phyloP scores from a whole-genome alignment of 192 early-diverging fungal genomes.

The Coemansia sp. region DNA sequence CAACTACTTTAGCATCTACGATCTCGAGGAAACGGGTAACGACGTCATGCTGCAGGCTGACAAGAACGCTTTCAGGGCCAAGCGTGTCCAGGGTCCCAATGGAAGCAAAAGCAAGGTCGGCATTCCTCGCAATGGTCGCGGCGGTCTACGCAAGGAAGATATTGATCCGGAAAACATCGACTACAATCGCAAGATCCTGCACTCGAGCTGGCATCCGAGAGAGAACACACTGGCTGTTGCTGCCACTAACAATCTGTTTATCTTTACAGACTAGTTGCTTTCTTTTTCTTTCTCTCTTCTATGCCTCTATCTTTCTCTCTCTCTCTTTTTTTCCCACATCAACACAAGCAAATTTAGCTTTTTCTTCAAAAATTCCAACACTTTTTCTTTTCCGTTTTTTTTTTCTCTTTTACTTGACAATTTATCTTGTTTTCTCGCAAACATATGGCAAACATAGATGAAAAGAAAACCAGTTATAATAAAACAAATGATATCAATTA shows the following conservation, averaged over 20 bases:
- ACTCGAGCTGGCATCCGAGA: constrained; percentile 97
- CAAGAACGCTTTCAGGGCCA: constrained; percentile 96
- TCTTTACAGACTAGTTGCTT: constrained; percentile 65
- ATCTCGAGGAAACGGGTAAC: constrained; percentile 75
- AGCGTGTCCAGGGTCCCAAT: constrained; percentile 70
- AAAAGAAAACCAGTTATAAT: no score
- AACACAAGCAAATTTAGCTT: not conserved
- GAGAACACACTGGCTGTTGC: constrained; percentile 98
- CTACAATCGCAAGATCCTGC: constrained; percentile 96
- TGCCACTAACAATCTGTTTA: constrained; percentile 99
- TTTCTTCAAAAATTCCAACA: not conserved
- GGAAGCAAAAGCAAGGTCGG: constrained; percentile 60
- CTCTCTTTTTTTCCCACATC: not conserved
- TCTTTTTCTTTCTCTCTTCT: not conserved
- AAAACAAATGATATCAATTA: no score
- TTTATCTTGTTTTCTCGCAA: not conserved
- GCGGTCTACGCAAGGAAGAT: constrained; percentile 68
- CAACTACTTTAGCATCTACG: constrained; percentile 98
- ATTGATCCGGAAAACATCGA: constrained; percentile 87
- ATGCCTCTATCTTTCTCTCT: constrained; percentile 6
- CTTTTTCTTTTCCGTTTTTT: constrained; percentile 1
- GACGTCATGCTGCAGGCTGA: constrained; percentile 92
- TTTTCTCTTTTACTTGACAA: not conserved
- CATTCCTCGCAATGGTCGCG: constrained; percentile 59
- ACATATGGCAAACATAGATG: no score